phyloP scores from a whole-genome alignment of 257 asterid species.

The Solanum piurae region DNA sequence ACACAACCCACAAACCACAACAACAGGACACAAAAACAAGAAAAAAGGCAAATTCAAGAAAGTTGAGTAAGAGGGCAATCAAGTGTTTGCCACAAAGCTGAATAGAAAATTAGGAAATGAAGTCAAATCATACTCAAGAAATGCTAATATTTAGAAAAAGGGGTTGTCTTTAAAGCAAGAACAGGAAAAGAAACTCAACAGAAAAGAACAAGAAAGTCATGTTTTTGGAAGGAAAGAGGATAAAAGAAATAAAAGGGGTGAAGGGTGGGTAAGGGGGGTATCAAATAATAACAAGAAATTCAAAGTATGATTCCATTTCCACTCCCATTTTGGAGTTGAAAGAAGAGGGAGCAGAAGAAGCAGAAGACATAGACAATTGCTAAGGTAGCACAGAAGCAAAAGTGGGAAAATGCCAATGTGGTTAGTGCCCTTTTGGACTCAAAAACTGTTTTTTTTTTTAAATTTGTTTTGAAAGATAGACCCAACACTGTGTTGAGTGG shows the following conservation, averaged over 20 bases:
- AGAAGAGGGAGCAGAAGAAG: slow-evolving; percentile 59
- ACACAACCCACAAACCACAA: neutral
- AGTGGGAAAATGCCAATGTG: slow-evolving; percentile 61
- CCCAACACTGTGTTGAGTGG: slow-evolving; percentile 58
- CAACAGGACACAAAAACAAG: neutral
- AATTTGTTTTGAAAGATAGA: neutral
- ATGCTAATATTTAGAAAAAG: slow-evolving; percentile 17
- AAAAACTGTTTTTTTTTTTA: neutral
- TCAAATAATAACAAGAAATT: slow-evolving; percentile 79
- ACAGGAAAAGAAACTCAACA: slow-evolving; percentile 17
- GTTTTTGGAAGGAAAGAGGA: neutral
- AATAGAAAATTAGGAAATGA: slow-evolving; percentile 9
- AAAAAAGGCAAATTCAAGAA: neutral
- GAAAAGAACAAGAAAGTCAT: slow-evolving; percentile 15
- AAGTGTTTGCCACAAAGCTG: slow-evolving; percentile 8
- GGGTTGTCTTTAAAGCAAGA: slow-evolving; percentile 40
- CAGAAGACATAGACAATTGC: slow-evolving; percentile 80
- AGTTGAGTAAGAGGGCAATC: slow-evolving; percentile 17
- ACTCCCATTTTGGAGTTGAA: slow-evolving; percentile 58
- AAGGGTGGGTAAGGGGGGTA: slow-evolving; percentile 7
- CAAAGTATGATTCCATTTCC: slow-evolving; percentile 57
- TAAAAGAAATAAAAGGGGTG: slow-evolving; percentile 6
- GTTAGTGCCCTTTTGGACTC: slow-evolving; percentile 59
- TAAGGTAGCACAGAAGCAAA: slow-evolving; percentile 53
- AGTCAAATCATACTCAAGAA: slow-evolving; percentile 20